A percentile compares a stretch with the other conserved stretches of the same genome.
phyloP scores from a whole-genome alignment of 495 filamentous ascomycete genomes.

The Penicillium macrosclerotiorum region DNA sequence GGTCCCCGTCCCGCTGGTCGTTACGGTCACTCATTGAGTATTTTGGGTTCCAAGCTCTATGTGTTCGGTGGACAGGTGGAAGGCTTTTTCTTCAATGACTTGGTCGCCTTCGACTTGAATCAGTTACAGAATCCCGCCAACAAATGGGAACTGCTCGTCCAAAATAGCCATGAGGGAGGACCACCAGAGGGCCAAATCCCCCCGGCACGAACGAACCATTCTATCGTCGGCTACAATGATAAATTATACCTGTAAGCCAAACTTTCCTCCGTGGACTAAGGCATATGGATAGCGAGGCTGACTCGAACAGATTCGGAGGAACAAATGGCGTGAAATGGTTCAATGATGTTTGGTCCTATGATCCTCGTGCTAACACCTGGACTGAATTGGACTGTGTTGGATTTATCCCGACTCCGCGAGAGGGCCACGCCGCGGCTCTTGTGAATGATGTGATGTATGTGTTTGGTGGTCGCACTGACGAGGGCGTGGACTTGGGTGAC shows the following conservation, averaged over 20 bases:
- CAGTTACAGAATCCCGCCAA: slow-evolving; percentile 83
- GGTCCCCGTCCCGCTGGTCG: slow-evolving; percentile 82
- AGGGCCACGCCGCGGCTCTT: slow-evolving; percentile 91
- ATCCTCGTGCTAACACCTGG: slow-evolving; percentile 80
- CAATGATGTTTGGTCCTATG: slow-evolving; percentile 97
- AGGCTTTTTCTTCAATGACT: slow-evolving; percentile 95
- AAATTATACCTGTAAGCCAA: slow-evolving; percentile 81
- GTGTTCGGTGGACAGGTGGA: slow-evolving; percentile 98
- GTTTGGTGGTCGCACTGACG: slow-evolving; percentile 94
- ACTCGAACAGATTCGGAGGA: slow-evolving; percentile 74
- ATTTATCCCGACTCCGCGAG: slow-evolving; percentile 88
- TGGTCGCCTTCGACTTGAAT: slow-evolving; percentile 96
- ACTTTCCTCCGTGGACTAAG: background rate
- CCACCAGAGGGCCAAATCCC: slow-evolving; percentile 67
- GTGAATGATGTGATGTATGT: slow-evolving; percentile 99
- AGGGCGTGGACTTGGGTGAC: slow-evolving; percentile 88
- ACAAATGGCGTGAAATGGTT: slow-evolving; percentile 95
- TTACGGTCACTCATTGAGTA: slow-evolving; percentile 96
- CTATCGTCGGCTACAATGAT: slow-evolving; percentile 87
- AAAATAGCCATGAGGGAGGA: slow-evolving; percentile 68
- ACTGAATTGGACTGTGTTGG: slow-evolving; percentile 90
- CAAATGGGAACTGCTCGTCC: slow-evolving; percentile 87
- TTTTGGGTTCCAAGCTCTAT: slow-evolving; percentile 92
- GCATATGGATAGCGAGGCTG: background rate
- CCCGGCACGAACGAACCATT: slow-evolving; percentile 94